A percentile compares a stretch with the other conserved stretches of the same genome.
These are phyloP conservation scores for Boletus eberwhitei DNA, from an alignment of 768 basidiomycete genomes.

Conservation along the genomic window DNA sequence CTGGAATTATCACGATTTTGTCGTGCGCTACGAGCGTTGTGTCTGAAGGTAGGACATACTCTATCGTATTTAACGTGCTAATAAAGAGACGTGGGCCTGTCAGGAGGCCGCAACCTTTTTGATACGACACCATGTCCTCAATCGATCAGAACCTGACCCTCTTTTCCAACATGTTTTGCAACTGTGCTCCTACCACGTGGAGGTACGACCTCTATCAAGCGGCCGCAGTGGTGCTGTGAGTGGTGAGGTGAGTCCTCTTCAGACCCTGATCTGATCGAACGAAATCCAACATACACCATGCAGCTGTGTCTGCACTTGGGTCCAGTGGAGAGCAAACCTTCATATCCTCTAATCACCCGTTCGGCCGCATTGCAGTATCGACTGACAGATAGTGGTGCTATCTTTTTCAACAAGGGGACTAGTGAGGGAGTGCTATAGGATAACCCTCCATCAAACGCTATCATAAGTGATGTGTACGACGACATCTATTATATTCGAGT, in stretches of 20 bases:
- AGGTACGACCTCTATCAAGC: conserved; percentile 67
- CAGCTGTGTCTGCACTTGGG: conserved; percentile 66
- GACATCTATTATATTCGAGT: not conserved
- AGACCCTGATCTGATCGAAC: not conserved
- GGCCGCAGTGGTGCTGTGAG: conserved; percentile 76
- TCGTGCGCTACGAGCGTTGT: conserved; percentile 56
- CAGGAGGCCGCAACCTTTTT: conserved; percentile 55
- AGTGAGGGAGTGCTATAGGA: conserved; percentile 56
- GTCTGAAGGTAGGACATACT: conserved; percentile 46
- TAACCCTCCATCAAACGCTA: not conserved
- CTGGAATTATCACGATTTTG: conserved; percentile 53
- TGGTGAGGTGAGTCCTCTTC: conserved; percentile 56
- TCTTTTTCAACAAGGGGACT: conserved; percentile 74
- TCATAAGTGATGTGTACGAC: not conserved
- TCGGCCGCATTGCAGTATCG: conserved; percentile 65
- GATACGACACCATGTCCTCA: conserved; percentile 60
- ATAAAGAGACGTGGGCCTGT: not conserved
- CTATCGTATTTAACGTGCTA: not conserved
- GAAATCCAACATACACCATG: not conserved
- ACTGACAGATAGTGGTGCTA: conserved; percentile 58
- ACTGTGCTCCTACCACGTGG: conserved; percentile 64
- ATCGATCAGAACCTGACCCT: conserved; percentile 55
- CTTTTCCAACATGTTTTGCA: conserved; percentile 59
- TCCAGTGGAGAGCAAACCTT: conserved; percentile 34
- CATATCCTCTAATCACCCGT: conserved; percentile 44